These are phyloP conservation scores for Cnidoscolus chayamansa DNA, from an alignment of 441 rosid genomes.

Conservation along the genomic window DNA sequence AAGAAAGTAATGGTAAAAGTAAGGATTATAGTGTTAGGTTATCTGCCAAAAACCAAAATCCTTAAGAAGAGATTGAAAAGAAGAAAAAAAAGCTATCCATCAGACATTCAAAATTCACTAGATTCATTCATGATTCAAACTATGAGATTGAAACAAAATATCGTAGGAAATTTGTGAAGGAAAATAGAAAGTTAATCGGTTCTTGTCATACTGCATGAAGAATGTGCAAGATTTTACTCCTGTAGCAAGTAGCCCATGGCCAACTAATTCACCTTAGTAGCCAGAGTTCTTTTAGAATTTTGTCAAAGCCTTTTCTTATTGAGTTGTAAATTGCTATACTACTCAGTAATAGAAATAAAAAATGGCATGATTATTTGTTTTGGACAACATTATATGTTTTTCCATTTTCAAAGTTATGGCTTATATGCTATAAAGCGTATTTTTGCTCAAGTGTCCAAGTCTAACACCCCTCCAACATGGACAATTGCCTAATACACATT, in stretches of 20 bases:
- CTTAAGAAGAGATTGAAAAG: conserved; percentile 2
- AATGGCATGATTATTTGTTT: background rate
- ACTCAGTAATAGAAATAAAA: background rate
- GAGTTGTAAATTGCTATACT: background rate
- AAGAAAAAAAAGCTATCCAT: background rate
- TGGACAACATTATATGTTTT: background rate
- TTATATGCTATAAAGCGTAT: no score
- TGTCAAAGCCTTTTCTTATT: background rate
- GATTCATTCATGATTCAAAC: background rate
- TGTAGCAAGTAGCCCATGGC: background rate
- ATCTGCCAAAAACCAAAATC: conserved; percentile 4
- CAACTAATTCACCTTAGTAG: background rate
- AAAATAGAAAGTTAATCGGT: background rate
- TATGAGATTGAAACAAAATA: background rate
- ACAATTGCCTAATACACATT: no score
- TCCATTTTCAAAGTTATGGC: background rate
- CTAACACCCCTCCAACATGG: no score
- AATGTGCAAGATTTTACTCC: background rate
- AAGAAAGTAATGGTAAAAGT: conserved; percentile 20
- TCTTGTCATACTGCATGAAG: background rate
- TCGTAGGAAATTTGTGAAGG: background rate
- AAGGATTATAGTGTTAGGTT: conserved; percentile 18
- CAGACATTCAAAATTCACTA: background rate
- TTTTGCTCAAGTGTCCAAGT: no score
- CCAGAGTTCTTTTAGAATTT: background rate